phyloP scores from a whole-genome alignment of 2,329 filamentous ascomycete genomes.

The Emergomyces pasteurianus region DNA sequence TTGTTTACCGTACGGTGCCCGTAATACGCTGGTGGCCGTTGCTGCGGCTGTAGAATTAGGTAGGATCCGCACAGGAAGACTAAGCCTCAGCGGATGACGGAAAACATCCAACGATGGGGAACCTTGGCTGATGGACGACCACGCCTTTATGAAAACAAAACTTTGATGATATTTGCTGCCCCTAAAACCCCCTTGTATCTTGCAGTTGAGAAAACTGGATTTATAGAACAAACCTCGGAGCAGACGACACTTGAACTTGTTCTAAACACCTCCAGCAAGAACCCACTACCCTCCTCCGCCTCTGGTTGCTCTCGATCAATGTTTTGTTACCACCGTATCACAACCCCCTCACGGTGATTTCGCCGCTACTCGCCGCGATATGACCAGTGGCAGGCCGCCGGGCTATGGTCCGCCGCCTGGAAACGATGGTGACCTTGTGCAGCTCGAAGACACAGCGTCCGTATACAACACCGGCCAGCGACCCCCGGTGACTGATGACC shows the following conservation, averaged over 20 bases:
- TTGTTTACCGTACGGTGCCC: not conserved
- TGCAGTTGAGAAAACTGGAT: not conserved
- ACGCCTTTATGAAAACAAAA: not conserved
- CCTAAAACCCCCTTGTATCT: not conserved
- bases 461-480: constrained; percentile 63
- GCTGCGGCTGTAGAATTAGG: not conserved
- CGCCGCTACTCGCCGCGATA: constrained; percentile 21
- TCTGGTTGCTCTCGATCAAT: constrained; percentile 18
- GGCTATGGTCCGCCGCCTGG: constrained; percentile 35
- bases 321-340: constrained; percentile 23
- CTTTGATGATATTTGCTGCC: not conserved
- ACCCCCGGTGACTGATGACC: constrained; percentile 69
- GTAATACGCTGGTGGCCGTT: not conserved
- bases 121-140: not conserved
- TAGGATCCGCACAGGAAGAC: not conserved
- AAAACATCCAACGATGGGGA: not conserved
- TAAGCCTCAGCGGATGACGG: not conserved
- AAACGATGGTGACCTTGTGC: constrained; percentile 34
- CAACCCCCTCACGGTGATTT: constrained; percentile 14
- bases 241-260: not conserved
- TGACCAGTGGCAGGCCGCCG: constrained; percentile 43
- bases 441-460: constrained; percentile 29
- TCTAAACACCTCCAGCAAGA: not conserved
- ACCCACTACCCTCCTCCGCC: not conserved
- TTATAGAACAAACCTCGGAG: not conserved